Base-by-base conservation (phyloP, 208 protist species). In the Crithidia mellificae region DNA sequence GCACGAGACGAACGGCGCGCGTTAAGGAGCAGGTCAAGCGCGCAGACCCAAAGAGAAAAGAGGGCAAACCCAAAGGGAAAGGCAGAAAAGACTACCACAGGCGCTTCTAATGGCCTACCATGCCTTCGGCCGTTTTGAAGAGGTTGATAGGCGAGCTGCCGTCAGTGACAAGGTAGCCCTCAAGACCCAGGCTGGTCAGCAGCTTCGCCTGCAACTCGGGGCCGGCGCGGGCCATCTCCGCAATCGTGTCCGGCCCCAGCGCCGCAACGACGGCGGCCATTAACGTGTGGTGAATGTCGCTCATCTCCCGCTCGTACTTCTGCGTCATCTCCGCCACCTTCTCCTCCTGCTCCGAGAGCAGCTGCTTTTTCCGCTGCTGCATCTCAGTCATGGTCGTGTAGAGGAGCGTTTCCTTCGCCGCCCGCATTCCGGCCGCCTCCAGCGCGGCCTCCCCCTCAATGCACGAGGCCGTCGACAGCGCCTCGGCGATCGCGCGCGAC, bases 161-260 rank as follows among this genome's bases (percentile, higher is more conserved):
- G 74, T 98, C 92, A 29, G 94, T 98, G 24, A 98, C 87, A 11
- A 98, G 75, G 64, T 97, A 93, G 24, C 89, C 89, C 72, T 97
- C 64, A 43, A 97, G 63, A 20, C 91, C 91, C 19, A 97, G 59
- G 46, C 66, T 83, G 14, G 68, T n/a, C 20, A 97, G 78, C 27
- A 97, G 74, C 54, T 81, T 81, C 15, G 80, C 88, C 64, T 96
- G 90, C 34, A 95, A 58, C 63, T 93, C 89, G 0, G 91, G 93
- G 1, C 84, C 90, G 5, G 90, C 90, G 63, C 79, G 82, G 14
- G 93, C 85, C 30, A 97, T 91, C 54, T 92, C 84, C 30, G 63
- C 59, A 19, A 97, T 76, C 25, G 93, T 95, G 25, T 85, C 69
- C 24, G 85, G 78, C 20, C 90, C 90, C 30, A 97, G 69, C 29